Percentiles rank a stretch among this genome's conserved stretches.
Evolutionary conservation across 768 basidiomycete genomes (phyloP).

Genomic region (Cytidiella melzeri): DNA sequence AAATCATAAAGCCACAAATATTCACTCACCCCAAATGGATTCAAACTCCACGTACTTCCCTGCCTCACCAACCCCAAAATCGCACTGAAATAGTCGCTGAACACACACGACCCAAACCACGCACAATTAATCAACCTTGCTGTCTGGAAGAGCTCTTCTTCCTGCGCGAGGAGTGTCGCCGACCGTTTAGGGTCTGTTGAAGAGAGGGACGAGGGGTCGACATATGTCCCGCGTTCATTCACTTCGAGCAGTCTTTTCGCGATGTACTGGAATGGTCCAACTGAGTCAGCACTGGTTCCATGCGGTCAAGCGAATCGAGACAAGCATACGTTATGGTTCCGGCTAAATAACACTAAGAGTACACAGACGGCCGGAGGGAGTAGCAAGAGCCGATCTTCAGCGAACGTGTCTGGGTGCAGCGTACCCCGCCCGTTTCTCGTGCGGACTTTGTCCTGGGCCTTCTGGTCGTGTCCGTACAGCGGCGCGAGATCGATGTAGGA

Average conservation of each 20-base stretch:
- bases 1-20: not conserved
- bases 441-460: conserved; percentile 50
- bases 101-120: conserved; percentile 77
- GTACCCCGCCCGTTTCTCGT: conserved; percentile 57
- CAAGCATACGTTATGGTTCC: conserved; percentile 77
- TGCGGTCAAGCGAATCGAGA: not conserved
- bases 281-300: not conserved
- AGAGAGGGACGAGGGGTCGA: conserved; percentile 43
- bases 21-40: conserved; percentile 57
- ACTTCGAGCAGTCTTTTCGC: conserved; percentile 72
- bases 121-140: conserved; percentile 72
- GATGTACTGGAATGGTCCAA: conserved; percentile 52
- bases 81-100: conserved; percentile 76
- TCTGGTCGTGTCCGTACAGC: conserved; percentile 71
- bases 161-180: conserved; percentile 28
- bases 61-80: conserved; percentile 76
- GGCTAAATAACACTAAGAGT: conserved; percentile 78
- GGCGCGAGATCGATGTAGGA: conserved; percentile 84
- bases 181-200: conserved; percentile 20
- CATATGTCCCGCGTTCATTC: conserved; percentile 66
- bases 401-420: conserved; percentile 66
- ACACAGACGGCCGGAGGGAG: conserved; percentile 75
- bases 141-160: conserved; percentile 73
- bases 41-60: conserved; percentile 72
- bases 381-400: conserved; percentile 71